Evolutionary conservation across 176 grass and related monocot genomes (phyloP).

Genomic region (Musa acuminata): DNA sequence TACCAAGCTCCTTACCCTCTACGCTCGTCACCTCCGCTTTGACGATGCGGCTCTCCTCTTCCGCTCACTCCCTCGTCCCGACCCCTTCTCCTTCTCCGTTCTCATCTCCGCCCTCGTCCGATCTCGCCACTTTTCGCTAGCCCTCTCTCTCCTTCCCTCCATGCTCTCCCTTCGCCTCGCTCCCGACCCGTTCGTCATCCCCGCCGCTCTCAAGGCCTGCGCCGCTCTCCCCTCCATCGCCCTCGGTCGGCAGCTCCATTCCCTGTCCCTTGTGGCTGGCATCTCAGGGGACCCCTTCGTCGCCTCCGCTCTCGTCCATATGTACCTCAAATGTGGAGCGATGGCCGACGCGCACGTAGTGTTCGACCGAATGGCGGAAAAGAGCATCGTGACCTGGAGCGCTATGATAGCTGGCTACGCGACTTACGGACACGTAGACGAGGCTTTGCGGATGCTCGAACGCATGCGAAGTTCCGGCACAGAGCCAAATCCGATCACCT

Average conservation of each 20-base stretch:
- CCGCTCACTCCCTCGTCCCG: background rate
- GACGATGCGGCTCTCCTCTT: background rate
- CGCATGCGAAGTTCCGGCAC: conserved; percentile 30
- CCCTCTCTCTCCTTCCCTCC: conserved; percentile 26
- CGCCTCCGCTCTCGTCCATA: conserved; percentile 43
- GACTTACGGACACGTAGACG: conserved; percentile 19
- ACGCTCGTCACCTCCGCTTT: background rate
- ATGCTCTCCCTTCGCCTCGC: conserved; percentile 50
- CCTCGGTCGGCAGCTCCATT: conserved; percentile 38
- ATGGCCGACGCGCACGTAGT: conserved; percentile 23
- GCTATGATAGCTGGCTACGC: conserved; percentile 35
- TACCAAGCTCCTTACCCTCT: conserved; percentile 8
- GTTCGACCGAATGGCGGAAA: conserved; percentile 43
- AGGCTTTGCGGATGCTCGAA: conserved; percentile 22
- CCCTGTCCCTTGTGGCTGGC: conserved; percentile 26
- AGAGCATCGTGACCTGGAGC: conserved; percentile 43
- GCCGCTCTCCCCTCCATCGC: conserved; percentile 17
- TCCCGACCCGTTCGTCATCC: conserved; percentile 43
- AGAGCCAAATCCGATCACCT: conserved; percentile 52
- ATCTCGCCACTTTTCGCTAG: background rate
- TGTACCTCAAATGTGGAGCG: conserved; percentile 39
- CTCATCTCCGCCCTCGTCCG: conserved; percentile 15
- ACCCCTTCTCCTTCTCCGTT: conserved; percentile 13
- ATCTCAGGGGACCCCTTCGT: conserved; percentile 35
- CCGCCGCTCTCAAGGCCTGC: conserved; percentile 59